phyloP scores from a whole-genome alignment of 164 flowering plant genomes.

The Platanus orientalis region DNA sequence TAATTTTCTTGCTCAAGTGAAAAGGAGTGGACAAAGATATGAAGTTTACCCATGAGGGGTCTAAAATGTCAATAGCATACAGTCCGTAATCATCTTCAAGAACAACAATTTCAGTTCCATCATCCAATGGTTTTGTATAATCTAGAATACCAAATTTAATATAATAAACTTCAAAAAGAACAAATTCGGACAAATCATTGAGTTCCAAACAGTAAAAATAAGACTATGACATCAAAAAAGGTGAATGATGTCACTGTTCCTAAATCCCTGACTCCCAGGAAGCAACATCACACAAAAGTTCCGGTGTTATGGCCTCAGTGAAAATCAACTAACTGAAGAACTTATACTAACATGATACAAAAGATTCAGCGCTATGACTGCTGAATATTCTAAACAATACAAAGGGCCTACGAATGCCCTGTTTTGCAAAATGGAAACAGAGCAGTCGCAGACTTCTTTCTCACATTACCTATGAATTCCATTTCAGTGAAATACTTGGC shows the following conservation, averaged over 20 bases:
- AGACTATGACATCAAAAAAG: not conserved
- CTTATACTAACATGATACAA: too few relatives aligned
- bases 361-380: too few relatives aligned
- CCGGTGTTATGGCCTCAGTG: not conserved
- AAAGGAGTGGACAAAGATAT: too few relatives aligned
- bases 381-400: too few relatives aligned
- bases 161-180: not conserved
- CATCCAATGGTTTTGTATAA: constrained; percentile 66
- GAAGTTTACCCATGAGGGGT: constrained; percentile 77
- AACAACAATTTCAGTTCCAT: constrained; percentile 51
- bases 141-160: constrained; percentile 38
- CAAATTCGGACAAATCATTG: not conserved
- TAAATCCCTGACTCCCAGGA: not conserved
- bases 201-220: not conserved
- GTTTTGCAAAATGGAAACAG: too few relatives aligned
- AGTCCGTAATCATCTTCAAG: constrained; percentile 87
- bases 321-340: not conserved
- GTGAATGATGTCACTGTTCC: not conserved
- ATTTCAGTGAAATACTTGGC: too few relatives aligned
- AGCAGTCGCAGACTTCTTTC: too few relatives aligned
- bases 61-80: constrained; percentile 90
- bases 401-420: too few relatives aligned
- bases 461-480: too few relatives aligned
- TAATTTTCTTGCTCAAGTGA: too few relatives aligned
- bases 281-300: not conserved